A percentile compares a stretch with the other conserved stretches of the same genome.
Conservation (phyloP, 2,329 filamentous ascomycete species). For the Cercospora zeina region DNA sequence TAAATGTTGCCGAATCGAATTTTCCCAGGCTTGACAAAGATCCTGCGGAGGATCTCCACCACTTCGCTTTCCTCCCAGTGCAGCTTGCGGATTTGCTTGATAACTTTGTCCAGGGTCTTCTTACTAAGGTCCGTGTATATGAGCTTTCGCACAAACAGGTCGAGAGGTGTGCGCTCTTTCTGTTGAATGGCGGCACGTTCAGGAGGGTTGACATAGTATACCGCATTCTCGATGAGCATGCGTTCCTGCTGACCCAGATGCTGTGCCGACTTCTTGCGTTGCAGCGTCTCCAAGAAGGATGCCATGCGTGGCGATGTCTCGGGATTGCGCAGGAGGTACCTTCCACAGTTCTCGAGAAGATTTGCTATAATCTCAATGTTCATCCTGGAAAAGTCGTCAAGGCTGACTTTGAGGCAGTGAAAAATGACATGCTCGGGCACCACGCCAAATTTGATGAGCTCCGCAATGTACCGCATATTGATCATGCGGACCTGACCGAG, state of each 20-base stretch:
- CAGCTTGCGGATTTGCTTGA: slow-evolving; percentile 90
- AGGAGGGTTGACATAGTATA: slow-evolving; percentile 96
- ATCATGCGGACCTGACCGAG: slow-evolving; percentile 87
- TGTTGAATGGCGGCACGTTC: slow-evolving; percentile 91
- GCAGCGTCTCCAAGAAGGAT: slow-evolving; percentile 89
- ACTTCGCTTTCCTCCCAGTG: slow-evolving; percentile 96
- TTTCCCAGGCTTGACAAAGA: slow-evolving; percentile 94
- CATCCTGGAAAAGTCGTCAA: slow-evolving; percentile 97
- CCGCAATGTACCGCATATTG: slow-evolving; percentile 96
- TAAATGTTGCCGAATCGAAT: slow-evolving; percentile 98
- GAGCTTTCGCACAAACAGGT: slow-evolving; percentile 88
- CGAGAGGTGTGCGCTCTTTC: slow-evolving; percentile 91
- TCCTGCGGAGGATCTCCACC: slow-evolving; percentile 76
- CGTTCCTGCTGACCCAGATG: slow-evolving; percentile 94
- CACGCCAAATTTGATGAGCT: slow-evolving; percentile 96
- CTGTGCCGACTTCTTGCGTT: slow-evolving; percentile 93
- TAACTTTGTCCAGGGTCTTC: slow-evolving; percentile 86
- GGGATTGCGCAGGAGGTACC: slow-evolving; percentile 87
- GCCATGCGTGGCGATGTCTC: slow-evolving; percentile 92
- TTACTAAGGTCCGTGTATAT: slow-evolving; percentile 93
- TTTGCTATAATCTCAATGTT: slow-evolving; percentile 99
- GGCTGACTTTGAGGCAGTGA: slow-evolving; percentile 93
- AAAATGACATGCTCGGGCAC: slow-evolving; percentile 99
- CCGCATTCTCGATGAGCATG: slow-evolving; percentile 97
- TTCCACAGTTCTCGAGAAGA: slow-evolving; percentile 90